Conservation (phyloP, 2,329 filamentous ascomycete species). For the Arthroderma sp. region DNA sequence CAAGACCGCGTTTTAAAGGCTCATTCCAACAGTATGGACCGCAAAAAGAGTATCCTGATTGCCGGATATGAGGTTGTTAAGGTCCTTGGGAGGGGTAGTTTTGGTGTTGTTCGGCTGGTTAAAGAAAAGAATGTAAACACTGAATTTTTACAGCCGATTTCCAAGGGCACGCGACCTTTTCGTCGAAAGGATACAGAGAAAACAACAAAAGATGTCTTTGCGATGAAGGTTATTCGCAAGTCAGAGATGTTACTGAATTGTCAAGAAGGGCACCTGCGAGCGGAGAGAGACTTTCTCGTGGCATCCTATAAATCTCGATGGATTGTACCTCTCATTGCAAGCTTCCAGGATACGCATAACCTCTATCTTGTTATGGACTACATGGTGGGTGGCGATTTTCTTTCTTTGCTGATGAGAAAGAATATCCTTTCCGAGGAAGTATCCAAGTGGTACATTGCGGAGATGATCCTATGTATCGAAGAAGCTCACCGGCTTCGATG, state of each 20-base stretch:
- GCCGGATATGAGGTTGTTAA: constrained; percentile 70
- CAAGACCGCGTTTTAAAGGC: constrained; percentile 59
- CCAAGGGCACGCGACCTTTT: constrained; percentile 11
- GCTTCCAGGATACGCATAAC: constrained; percentile 74
- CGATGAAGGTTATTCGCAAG: constrained; percentile 96
- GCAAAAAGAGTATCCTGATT: constrained; percentile 41
- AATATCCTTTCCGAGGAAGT: constrained; percentile 68
- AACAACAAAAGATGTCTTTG: constrained; percentile 54
- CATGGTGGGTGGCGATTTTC: constrained; percentile 91
- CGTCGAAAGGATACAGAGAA: constrained; percentile 15
- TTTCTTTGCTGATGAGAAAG: constrained; percentile 73
- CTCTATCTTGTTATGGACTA: constrained; percentile 97
- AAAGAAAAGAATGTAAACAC: constrained; percentile 43
- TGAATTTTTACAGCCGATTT: constrained; percentile 7
- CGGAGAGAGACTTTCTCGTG: constrained; percentile 84
- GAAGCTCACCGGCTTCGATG: constrained; percentile 78
- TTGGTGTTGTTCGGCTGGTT: constrained; percentile 81
- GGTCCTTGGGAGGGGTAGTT: constrained; percentile 82
- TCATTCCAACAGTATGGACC: constrained; percentile 36
- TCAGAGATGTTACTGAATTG: constrained; percentile 81
- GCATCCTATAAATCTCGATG: constrained; percentile 77
- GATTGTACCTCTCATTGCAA: constrained; percentile 77
- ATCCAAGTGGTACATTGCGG: constrained; percentile 77
- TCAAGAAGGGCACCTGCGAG: constrained; percentile 84
- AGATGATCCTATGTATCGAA: constrained; percentile 93